A percentile compares a stretch with the other conserved stretches of the same genome.
Conservation (phyloP, 1,284 basidiomycete genomes). For the Trametes sp. region DNA sequence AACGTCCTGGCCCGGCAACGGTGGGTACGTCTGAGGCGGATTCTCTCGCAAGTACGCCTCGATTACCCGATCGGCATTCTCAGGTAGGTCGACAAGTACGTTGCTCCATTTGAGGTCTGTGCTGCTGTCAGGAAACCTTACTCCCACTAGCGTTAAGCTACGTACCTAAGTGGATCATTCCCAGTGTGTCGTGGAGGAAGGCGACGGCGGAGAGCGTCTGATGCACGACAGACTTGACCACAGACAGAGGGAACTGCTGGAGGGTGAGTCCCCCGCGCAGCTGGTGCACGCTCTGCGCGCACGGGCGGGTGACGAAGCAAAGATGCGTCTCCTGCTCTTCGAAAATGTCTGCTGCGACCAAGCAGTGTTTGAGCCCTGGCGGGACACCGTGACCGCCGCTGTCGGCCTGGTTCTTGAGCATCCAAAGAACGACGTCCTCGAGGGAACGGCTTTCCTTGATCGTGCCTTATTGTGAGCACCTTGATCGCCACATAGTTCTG, state of each 20-base stretch:
- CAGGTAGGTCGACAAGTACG: conserved; percentile 4
- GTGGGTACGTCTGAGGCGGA: conserved; percentile 12
- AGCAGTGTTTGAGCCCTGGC: no score
- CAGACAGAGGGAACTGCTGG: conserved; percentile 4
- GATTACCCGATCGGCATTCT: neutral
- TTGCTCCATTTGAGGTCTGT: conserved; percentile 11
- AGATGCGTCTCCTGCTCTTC: no score
- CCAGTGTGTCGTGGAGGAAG: conserved; percentile 23
- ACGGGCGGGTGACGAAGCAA: neutral
- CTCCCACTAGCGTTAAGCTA: neutral
- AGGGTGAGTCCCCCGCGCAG: neutral
- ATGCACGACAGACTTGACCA: conserved; percentile 14
- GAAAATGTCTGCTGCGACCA: no score
- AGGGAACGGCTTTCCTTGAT: no score
- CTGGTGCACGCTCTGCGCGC: neutral
- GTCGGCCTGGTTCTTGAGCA: no score
- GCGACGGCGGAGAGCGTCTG: conserved; percentile 25
- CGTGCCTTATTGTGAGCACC: no score
- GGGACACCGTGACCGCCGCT: no score
- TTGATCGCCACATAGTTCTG: neutral
- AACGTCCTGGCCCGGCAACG: neutral
- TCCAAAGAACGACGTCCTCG: no score
- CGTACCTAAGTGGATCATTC: conserved; percentile 25
- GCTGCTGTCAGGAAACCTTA: neutral
- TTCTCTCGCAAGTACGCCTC: neutral